Base-by-base conservation (phyloP, 257 asterid species). In the Plectranthus barbatus region DNA sequence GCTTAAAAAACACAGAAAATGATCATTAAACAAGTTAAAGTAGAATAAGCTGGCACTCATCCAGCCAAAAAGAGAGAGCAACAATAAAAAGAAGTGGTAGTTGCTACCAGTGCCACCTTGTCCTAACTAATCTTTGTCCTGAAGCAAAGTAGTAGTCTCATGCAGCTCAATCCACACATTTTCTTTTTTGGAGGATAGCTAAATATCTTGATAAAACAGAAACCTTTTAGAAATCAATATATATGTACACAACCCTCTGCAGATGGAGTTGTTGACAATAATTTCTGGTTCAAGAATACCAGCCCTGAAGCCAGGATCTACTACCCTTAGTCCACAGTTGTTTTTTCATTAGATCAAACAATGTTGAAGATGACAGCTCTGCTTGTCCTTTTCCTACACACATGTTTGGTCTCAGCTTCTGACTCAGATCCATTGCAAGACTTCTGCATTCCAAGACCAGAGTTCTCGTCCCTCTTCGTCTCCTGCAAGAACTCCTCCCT, bases 401-500 rank as follows among this genome's bases (percentile, higher is more conserved):
- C 56, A 47, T 41, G 55, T 31, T 26, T 10, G 23, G 66, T 46
- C 55, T 73, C 79, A 24, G 72, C 91, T 72, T 84, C 93, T 18
- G 95, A 90, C 58, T 72, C 94, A 23, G 94, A 86, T 75, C 86
- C 91, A 9, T 14, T 80, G 24, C 84, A 74, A 67, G 95, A 84
- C 49, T 86, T 74, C 62, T 90, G 95, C 78, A 82, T 90, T n/a
- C 94, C 95, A 18, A 72, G 66, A 13, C 19, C 87, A 14, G 87
- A 84, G 29, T 24, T 77, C n/a, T 77, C 90, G 21, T 40, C 90
- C 68, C 20, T 59, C 57, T 81, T 80, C 66, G 54, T 68, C 51
- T 79, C 87, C 21, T 90, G 97, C 81, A 84, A 84, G 91, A 86
- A 83, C 61, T 81, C 91, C 6, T 80, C 95, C 11, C 54, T 56